A percentile compares a stretch with the other conserved stretches of the same genome.
Conservation (phyloP, 1,284 basidiomycete species). For the Malassezia nana region DNA sequence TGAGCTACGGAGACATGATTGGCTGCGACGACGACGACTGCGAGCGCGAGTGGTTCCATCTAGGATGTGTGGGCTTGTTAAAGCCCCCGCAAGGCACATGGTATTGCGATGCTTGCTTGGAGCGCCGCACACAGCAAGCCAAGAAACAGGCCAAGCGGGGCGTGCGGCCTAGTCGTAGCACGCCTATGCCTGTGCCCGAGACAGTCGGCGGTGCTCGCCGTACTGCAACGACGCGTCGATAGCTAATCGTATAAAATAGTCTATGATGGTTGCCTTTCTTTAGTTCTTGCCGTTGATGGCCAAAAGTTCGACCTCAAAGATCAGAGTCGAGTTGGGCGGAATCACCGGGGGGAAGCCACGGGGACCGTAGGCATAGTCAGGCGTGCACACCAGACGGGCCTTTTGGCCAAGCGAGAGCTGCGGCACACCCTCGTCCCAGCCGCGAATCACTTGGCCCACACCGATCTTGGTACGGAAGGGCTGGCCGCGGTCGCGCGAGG, state of each 20-base stretch:
- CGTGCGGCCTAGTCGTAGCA: slow-evolving; percentile 2
- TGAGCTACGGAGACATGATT: slow-evolving; percentile 93
- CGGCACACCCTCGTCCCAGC: slow-evolving; percentile 50
- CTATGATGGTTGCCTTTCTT: neutral
- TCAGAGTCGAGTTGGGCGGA: slow-evolving; percentile 43
- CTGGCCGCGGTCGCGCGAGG: slow-evolving; percentile 46
- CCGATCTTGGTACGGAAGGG: slow-evolving; percentile 37
- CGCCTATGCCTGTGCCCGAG: neutral
- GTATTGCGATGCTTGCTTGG: slow-evolving; percentile 56
- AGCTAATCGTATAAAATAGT: neutral
- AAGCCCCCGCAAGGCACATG: slow-evolving; percentile 60
- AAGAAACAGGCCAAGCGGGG: slow-evolving; percentile 12
- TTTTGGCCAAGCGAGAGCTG: slow-evolving; percentile 50
- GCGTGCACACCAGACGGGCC: slow-evolving; percentile 43
- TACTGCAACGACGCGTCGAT: neutral
- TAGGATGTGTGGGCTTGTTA: slow-evolving; percentile 60
- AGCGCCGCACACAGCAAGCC: slow-evolving; percentile 21
- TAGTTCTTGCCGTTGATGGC: slow-evolving; percentile 46
- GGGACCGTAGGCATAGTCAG: slow-evolving; percentile 49
- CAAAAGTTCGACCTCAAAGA: slow-evolving; percentile 50
- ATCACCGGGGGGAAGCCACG: slow-evolving; percentile 40
- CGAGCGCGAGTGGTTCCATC: slow-evolving; percentile 83
- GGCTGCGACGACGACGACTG: slow-evolving; percentile 85
- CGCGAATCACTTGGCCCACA: slow-evolving; percentile 49
- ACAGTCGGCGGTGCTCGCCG: neutral